A percentile compares a stretch with the other conserved stretches of the same genome.
phyloP scores from a whole-genome alignment of 768 basidiomycete species.

The Mycena vitilis region DNA sequence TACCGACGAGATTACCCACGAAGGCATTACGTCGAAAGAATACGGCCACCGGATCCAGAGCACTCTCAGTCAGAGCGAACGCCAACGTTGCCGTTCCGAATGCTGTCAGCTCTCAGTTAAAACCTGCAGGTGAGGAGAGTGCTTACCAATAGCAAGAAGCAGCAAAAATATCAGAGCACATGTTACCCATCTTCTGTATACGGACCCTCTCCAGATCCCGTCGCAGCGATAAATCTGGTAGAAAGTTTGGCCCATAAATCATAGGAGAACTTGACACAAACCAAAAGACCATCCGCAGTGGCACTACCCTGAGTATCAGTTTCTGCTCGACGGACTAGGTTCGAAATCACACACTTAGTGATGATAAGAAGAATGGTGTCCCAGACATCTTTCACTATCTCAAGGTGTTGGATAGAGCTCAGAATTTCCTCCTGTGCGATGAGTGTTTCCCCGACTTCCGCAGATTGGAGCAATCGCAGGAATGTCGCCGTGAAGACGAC shows the following conservation, averaged over 20 bases:
- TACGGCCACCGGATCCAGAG: not conserved
- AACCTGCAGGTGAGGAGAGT: not conserved
- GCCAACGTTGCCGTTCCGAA: not conserved
- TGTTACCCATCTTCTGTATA: not conserved
- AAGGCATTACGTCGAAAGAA: not conserved
- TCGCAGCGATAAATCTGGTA: slow-evolving; percentile 17
- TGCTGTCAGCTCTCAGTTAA: no score
- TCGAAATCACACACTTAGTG: not conserved
- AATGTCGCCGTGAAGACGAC: not conserved
- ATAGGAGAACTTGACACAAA: not conserved
- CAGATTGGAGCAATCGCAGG: not conserved
- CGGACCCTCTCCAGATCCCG: slow-evolving; percentile 8
- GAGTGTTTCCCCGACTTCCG: not conserved
- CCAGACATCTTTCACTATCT: not conserved
- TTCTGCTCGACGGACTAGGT: no score
- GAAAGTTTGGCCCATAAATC: not conserved
- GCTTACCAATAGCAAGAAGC: not conserved
- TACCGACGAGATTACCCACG: no score
- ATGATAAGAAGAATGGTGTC: not conserved
- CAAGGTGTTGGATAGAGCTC: not conserved
- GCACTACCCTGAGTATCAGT: not conserved
- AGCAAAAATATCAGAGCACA: not conserved
- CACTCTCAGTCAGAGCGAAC: not conserved
- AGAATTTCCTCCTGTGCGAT: not conserved
- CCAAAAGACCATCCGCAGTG: not conserved